A percentile compares a stretch with the other conserved stretches of the same genome.
Conservation (phyloP, 106 monocot species). For the Dendrobium chrysotoxum region DNA sequence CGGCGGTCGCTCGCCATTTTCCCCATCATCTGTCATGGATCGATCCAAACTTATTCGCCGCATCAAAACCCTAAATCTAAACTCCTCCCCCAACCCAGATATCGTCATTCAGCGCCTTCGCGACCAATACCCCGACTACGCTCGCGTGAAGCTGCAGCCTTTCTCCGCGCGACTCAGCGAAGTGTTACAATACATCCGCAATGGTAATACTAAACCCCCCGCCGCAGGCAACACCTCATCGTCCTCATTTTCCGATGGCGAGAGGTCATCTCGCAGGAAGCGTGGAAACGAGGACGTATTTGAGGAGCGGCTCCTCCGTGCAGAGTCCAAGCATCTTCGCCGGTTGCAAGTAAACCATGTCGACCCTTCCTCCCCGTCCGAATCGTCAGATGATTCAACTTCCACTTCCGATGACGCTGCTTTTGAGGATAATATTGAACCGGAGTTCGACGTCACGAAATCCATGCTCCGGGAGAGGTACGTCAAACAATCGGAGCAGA, state of each 20-base stretch:
- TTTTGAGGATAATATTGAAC: constrained; percentile 41
- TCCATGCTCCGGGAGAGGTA: constrained; percentile 56
- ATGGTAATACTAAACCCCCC: not conserved
- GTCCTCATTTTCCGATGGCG: not conserved
- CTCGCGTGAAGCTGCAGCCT: constrained; percentile 32
- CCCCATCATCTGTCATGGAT: constrained; percentile 5
- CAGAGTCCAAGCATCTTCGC: constrained; percentile 26
- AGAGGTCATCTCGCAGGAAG: constrained; percentile 8
- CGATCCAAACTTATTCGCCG: constrained; percentile 21
- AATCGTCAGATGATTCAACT: constrained; percentile 18
- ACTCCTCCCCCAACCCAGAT: constrained; percentile 11
- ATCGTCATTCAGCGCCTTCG: constrained; percentile 34
- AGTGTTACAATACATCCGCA: constrained; percentile 19
- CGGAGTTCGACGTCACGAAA: constrained; percentile 60
- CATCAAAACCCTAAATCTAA: constrained; percentile 19
- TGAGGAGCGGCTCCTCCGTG: constrained; percentile 18
- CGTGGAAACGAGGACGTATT: not conserved
- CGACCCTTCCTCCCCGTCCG: not conserved
- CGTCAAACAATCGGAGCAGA: constrained; percentile 9
- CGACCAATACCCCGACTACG: constrained; percentile 38
- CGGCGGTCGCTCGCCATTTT: constrained; percentile 19
- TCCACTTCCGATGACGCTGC: constrained; percentile 32
- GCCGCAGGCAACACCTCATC: not conserved
- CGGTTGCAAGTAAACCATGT: not conserved
- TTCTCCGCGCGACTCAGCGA: constrained; percentile 33